A percentile compares a stretch with the other conserved stretches of the same genome.
Evolutionary conservation across 768 basidiomycete species (phyloP).

Genomic region (Grammothele lineata): DNA sequence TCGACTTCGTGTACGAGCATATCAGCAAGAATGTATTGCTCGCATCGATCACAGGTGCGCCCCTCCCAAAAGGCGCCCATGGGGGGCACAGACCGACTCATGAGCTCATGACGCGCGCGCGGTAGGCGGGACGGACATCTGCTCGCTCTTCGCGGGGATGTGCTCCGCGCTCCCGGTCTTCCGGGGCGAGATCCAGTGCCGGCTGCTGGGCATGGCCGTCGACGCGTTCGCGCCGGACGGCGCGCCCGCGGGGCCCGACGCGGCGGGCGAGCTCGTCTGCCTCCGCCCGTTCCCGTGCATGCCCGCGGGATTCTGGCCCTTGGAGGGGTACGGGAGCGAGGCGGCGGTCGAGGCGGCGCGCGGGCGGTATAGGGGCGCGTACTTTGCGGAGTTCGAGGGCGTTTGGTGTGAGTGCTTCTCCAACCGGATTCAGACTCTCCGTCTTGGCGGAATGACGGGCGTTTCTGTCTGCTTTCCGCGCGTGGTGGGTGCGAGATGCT

Average conservation of each 20-base stretch:
- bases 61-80: no score
- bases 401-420: conserved; percentile 67
- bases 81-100: background rate
- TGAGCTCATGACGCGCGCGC: background rate
- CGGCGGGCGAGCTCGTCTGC: conserved; percentile 71
- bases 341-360: conserved; percentile 51
- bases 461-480: conserved; percentile 9
- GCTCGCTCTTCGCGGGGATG: conserved; percentile 81
- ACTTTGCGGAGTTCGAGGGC: conserved; percentile 63
- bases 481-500: conserved; percentile 3
- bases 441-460: background rate
- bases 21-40: conserved; percentile 61
- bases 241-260: conserved; percentile 39
- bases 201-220: conserved; percentile 79
- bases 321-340: conserved; percentile 56
- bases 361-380: conserved; percentile 58
- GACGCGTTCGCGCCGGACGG: conserved; percentile 51
- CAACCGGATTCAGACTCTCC: no score
- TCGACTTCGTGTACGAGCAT: conserved; percentile 70
- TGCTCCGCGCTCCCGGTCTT: conserved; percentile 72
- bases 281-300: conserved; percentile 72
- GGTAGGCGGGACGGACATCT: conserved; percentile 78
- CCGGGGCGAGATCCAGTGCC: conserved; percentile 78
- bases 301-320: conserved; percentile 80
- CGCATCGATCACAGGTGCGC: conserved; percentile 69